Percentiles rank a stretch among this genome's conserved stretches.
Conservation (phyloP, 768 basidiomycete genomes). For the Fomitopsis pulvina region DNA sequence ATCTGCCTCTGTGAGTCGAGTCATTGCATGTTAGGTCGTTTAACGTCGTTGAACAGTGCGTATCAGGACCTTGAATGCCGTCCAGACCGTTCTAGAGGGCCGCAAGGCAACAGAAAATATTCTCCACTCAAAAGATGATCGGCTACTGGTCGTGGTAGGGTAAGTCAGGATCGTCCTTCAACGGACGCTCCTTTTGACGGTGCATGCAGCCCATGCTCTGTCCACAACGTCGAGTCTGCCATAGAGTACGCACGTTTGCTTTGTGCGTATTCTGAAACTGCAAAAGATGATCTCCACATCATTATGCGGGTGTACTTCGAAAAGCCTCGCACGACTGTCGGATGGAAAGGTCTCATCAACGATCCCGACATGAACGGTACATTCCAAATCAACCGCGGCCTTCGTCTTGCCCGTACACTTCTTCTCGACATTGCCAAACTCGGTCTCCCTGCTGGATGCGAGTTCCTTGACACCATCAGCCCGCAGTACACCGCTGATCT, state of each 20-base stretch:
- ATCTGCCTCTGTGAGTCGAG: slow-evolving; percentile 69
- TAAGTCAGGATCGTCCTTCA: slow-evolving; percentile 27
- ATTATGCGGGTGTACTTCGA: slow-evolving; percentile 99
- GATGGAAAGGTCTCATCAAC: slow-evolving; percentile 99
- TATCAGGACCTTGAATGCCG: slow-evolving; percentile 60
- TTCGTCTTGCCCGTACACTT: slow-evolving; percentile 80
- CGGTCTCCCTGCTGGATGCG: slow-evolving; percentile 93
- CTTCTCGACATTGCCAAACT: slow-evolving; percentile 86
- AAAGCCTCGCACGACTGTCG: slow-evolving; percentile 92
- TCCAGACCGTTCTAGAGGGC: slow-evolving; percentile 86
- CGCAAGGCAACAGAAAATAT: slow-evolving; percentile 73
- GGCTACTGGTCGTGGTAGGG: slow-evolving; percentile 90
- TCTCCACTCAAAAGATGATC: slow-evolving; percentile 83
- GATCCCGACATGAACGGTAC: slow-evolving; percentile 90
- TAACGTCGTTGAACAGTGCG: neutral
- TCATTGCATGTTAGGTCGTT: neutral
- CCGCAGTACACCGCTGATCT: slow-evolving; percentile 93
- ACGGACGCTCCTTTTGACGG: neutral
- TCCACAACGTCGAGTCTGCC: slow-evolving; percentile 84
- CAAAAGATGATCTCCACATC: slow-evolving; percentile 84
- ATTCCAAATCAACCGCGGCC: slow-evolving; percentile 95
- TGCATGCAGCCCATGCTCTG: slow-evolving; percentile 76
- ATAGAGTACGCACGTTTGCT: slow-evolving; percentile 82
- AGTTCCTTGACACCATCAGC: slow-evolving; percentile 78
- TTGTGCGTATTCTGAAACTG: slow-evolving; percentile 69